Conservation (phyloP, 2,329 filamentous ascomycete species). For the Colletotrichum spinosum region DNA sequence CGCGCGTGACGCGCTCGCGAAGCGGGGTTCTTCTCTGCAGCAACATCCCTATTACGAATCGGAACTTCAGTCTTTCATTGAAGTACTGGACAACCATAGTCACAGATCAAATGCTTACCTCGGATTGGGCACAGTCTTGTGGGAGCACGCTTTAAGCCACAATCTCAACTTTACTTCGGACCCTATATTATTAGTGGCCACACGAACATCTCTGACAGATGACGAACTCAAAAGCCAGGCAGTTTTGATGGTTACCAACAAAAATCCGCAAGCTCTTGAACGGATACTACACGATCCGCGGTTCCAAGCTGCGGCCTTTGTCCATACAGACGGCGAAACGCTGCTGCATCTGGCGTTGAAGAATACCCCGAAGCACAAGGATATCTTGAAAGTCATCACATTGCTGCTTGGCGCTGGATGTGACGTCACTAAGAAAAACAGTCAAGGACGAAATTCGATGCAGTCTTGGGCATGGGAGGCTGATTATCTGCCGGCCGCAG, state of each 20-base stretch:
- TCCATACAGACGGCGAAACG: not conserved
- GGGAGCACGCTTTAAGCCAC: not conserved
- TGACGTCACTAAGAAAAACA: not conserved
- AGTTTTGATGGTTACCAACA: rapidly evolving
- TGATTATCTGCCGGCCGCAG: too few relatives aligned
- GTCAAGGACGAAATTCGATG: not conserved
- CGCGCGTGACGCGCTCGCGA: not conserved
- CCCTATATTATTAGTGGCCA: not conserved
- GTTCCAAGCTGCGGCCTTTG: not conserved
- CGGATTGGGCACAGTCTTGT: not conserved
- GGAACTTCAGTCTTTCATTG: not conserved
- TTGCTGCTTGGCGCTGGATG: not conserved
- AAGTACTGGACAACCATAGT: not conserved
- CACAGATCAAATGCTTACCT: rapidly evolving
- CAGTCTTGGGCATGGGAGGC: not conserved
- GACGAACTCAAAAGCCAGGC: not conserved
- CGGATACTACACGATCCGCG: not conserved
- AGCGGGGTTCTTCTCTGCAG: too few relatives aligned
- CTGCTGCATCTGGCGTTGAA: not conserved
- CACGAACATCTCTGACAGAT: not conserved
- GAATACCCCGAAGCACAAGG: not conserved
- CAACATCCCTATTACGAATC: not conserved
- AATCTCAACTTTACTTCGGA: not conserved
- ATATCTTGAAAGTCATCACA: not conserved
- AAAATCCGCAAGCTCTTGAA: rapidly evolving